These are phyloP conservation scores for Centrapalus pauciflorus DNA, from an alignment of 129 eudicot species.

Conservation along the genomic window DNA sequence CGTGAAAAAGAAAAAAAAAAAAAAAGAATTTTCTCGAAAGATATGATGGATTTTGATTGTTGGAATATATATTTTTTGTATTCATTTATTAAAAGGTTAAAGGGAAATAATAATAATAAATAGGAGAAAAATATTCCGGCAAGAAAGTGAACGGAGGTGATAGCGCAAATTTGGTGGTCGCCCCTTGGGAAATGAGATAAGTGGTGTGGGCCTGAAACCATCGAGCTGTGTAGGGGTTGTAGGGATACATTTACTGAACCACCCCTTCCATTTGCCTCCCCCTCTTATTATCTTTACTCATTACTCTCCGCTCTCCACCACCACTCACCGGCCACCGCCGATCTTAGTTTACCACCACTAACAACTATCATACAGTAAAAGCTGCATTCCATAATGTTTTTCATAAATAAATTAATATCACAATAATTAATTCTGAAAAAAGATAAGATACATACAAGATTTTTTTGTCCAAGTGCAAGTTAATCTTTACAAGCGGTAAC, in stretches of 20 bases:
- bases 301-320: background rate
- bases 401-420: too few relatives aligned
- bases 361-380: too few relatives aligned
- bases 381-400: too few relatives aligned
- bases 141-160: constrained; percentile 29
- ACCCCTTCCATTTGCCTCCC: constrained; percentile 30
- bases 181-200: constrained; percentile 27
- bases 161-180: constrained; percentile 20
- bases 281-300: background rate
- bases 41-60: too few relatives aligned
- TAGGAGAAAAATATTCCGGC: constrained; percentile 24
- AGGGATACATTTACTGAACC: constrained; percentile 29
- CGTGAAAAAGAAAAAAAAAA: too few relatives aligned
- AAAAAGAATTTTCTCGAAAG: background rate
- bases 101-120: constrained; percentile 4
- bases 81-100: constrained; percentile 15
- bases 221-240: constrained; percentile 24
- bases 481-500: too few relatives aligned
- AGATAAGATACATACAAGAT: too few relatives aligned
- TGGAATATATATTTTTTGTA: too few relatives aligned
- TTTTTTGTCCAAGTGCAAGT: too few relatives aligned
- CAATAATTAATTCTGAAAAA: too few relatives aligned
- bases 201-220: constrained; percentile 31
- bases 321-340: background rate
- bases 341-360: too few relatives aligned